These are phyloP conservation scores for Selaginella tamariscina DNA, from an alignment of 75 land plant genomes.

Conservation along the genomic window DNA sequence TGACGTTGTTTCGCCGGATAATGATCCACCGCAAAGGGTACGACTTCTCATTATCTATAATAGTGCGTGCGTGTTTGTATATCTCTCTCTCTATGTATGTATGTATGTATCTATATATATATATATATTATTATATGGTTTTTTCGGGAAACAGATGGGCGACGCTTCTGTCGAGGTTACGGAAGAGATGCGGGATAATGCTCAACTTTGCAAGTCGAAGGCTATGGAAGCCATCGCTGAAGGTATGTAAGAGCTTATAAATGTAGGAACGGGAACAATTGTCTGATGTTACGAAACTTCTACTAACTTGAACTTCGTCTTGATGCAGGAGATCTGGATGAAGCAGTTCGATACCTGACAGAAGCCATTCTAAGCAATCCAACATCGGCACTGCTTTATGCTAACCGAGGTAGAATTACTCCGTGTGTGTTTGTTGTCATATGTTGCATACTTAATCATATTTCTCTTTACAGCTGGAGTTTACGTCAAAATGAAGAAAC, in stretches of 20 bases:
- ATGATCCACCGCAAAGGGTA: slow-evolving; percentile 86
- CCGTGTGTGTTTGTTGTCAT: not conserved
- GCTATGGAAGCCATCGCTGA: slow-evolving; percentile 83
- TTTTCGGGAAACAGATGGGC: slow-evolving; percentile 56
- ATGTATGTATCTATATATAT: too few relatives aligned
- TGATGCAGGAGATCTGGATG: slow-evolving; percentile 83
- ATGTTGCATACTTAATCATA: not conserved
- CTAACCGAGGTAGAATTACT: slow-evolving; percentile 56
- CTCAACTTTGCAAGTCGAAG: slow-evolving; percentile 65
- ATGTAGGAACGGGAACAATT: too few relatives aligned
- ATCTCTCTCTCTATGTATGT: too few relatives aligned
- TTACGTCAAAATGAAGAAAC: slow-evolving; percentile 91
- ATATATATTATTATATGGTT: not conserved
- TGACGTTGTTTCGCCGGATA: slow-evolving; percentile 60
- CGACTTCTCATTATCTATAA: not conserved
- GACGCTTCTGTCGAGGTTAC: slow-evolving; percentile 70
- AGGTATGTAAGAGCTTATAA: slow-evolving; percentile 30
- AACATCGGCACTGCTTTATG: slow-evolving; percentile 85
- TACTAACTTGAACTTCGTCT: too few relatives aligned
- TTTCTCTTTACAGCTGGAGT: slow-evolving; percentile 48
- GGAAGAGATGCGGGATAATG: slow-evolving; percentile 73
- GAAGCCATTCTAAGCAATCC: slow-evolving; percentile 81
- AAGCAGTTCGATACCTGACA: slow-evolving; percentile 60
- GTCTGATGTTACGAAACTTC: too few relatives aligned
- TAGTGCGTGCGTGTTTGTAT: too few relatives aligned